Evolutionary conservation across 2,329 filamentous ascomycete species (phyloP).

Genomic region (Corniculantispora saksenae): DNA sequence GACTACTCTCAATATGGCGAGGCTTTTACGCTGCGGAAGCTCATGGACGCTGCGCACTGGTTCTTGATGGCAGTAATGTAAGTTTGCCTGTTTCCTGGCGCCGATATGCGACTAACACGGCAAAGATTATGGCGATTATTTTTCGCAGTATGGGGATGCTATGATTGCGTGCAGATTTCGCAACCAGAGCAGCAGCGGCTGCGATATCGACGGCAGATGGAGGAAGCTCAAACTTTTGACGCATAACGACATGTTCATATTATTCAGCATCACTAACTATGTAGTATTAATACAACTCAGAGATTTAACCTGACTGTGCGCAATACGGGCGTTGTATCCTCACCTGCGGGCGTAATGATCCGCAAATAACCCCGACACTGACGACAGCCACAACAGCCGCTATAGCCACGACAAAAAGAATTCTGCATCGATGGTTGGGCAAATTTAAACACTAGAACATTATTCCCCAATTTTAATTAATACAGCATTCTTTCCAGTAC

Average conservation of each 20-base stretch:
- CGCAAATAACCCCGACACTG: too few relatives aligned
- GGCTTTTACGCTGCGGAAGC: conserved; percentile 10
- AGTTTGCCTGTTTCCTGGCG: conserved; percentile 15
- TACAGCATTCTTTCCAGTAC: too few relatives aligned
- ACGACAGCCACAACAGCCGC: too few relatives aligned
- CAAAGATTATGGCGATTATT: conserved; percentile 30
- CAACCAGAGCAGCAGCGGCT: neutral
- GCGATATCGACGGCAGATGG: conserved; percentile 12
- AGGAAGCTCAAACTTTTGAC: conserved; percentile 8
- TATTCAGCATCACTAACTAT: neutral
- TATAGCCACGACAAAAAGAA: too few relatives aligned
- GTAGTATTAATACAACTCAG: too few relatives aligned
- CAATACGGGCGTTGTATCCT: too few relatives aligned
- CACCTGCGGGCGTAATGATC: too few relatives aligned
- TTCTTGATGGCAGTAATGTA: conserved; percentile 27
- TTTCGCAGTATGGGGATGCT: conserved; percentile 33
- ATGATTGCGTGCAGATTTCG: conserved; percentile 23
- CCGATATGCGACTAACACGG: neutral
- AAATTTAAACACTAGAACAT: too few relatives aligned
- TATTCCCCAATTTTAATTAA: too few relatives aligned
- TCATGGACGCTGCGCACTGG: conserved; percentile 17
- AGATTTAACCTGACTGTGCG: too few relatives aligned
- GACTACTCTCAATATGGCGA: neutral
- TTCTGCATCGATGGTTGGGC: too few relatives aligned
- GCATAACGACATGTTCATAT: neutral